Evolutionary conservation across 495 filamentous ascomycete species (phyloP).

Genomic region (Aspergillus wentii): DNA sequence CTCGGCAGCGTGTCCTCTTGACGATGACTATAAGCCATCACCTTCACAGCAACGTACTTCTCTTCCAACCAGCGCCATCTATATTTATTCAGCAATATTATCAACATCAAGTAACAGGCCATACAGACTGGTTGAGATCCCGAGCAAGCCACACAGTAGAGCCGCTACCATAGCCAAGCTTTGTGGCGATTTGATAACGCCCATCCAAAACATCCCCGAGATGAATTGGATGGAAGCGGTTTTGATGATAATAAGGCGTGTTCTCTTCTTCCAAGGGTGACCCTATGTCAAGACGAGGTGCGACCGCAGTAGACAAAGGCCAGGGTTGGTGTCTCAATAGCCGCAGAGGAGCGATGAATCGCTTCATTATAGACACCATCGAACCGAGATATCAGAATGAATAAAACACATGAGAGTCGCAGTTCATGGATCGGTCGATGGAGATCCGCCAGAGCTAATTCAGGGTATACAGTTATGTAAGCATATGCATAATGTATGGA

Average conservation of each 20-base stretch:
- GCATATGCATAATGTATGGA: no score
- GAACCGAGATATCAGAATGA: no score
- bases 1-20: constrained; percentile 11
- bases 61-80: constrained; percentile 25
- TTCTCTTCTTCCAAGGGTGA: constrained; percentile 34
- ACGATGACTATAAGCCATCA: constrained; percentile 15
- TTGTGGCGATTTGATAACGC: constrained; percentile 32
- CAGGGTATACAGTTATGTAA: no score
- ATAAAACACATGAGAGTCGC: no score
- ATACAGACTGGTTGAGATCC: constrained; percentile 24
- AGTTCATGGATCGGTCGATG: no score
- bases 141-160: constrained; percentile 36
- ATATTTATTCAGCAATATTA: constrained; percentile 5
- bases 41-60: constrained; percentile 31
- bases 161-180: constrained; percentile 32
- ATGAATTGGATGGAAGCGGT: constrained; percentile 29
- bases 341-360: no score
- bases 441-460: no score
- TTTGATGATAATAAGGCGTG: constrained; percentile 25
- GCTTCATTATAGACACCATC: no score
- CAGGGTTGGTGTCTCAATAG: constrained; percentile 11
- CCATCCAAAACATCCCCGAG: constrained; percentile 29
- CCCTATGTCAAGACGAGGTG: constrained; percentile 2
- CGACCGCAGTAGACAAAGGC: constrained; percentile 5
- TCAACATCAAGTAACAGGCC: not conserved